Conservation (phyloP, 164 flowering plant species). For the Liriodendron chinense region DNA sequence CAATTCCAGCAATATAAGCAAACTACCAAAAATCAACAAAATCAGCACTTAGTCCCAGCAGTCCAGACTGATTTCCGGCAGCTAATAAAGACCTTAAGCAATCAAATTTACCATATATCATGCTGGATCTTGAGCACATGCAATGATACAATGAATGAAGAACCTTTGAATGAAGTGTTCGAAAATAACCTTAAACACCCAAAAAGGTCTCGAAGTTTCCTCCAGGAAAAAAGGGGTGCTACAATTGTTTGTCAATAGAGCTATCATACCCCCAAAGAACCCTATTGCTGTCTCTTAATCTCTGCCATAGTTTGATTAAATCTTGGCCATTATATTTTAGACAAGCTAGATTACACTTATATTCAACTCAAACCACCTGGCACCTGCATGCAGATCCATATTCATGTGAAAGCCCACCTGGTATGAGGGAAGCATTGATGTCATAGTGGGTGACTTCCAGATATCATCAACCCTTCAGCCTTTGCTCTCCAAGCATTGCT, state of each 20-base stretch:
- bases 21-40: too few relatives aligned
- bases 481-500: too few relatives aligned
- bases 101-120: neutral
- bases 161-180: neutral
- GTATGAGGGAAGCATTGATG: neutral
- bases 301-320: neutral
- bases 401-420: neutral
- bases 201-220: neutral
- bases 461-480: too few relatives aligned
- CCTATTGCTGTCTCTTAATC: neutral
- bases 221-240: too few relatives aligned
- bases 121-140: neutral
- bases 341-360: neutral
- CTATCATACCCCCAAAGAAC: neutral
- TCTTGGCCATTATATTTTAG: neutral
- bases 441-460: neutral
- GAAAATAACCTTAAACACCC: neutral
- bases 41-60: neutral
- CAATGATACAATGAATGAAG: neutral
- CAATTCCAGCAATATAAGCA: neutral
- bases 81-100: neutral
- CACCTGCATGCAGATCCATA: neutral
- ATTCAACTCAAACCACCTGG: neutral
- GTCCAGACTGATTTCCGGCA: neutral
- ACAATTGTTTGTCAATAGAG: neutral